Evolutionary conservation across 1,139 yeast genomes (phyloP), one percentile per base, ranked within the genome.

Genomic region (Kluyveromyces sp.): DNA sequence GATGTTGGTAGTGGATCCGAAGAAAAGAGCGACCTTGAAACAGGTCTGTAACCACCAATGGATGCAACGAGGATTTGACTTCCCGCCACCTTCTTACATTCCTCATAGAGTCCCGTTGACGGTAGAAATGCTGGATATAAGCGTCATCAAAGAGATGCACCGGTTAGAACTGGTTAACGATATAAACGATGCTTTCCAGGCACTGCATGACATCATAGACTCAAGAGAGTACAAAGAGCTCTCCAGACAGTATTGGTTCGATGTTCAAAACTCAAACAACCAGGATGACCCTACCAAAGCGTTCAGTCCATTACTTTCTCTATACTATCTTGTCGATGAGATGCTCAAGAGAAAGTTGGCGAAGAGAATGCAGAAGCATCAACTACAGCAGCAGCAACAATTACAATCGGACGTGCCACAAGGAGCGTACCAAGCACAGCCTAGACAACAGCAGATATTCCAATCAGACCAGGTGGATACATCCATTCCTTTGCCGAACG

Each of bases 1-100:
- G 54, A 92, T 94, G 96, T 73, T 94, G 47, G 95, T 88, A 33
- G 96, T 92, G 4, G 87, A 87, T 57, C 95, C 96, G 4, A 57
- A 68, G 3, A 79, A 79, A 49, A 78, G 99, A 58, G 96, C 96
- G 1, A 66, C 83, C 0, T 70, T 94, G 49, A 71, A 74, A 46
- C 96, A 88, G 58, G 86, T 92, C 6, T 74, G 84, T 53, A 73
- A 76, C 48, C 98, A 92, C 56, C 96, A 96, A 2, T 92, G 99
- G 99, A 83, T 94, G 87, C 75, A 74, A 48, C 81, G 82, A 60
- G 96, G 96, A 15, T 88, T 78, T 59, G 96, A 88, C 47, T 76
- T 75, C 38, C 75, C 82, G 0, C 81, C 86, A 2, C 75, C 80
- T 4, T 79, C 80, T 40, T 83, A 80, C 60, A 65, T 92, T 33